Evolutionary conservation across 2,329 filamentous ascomycete species (phyloP), one percentile per base, ranked within the genome.

Genomic region (Colletotrichum chlorophyti): DNA sequence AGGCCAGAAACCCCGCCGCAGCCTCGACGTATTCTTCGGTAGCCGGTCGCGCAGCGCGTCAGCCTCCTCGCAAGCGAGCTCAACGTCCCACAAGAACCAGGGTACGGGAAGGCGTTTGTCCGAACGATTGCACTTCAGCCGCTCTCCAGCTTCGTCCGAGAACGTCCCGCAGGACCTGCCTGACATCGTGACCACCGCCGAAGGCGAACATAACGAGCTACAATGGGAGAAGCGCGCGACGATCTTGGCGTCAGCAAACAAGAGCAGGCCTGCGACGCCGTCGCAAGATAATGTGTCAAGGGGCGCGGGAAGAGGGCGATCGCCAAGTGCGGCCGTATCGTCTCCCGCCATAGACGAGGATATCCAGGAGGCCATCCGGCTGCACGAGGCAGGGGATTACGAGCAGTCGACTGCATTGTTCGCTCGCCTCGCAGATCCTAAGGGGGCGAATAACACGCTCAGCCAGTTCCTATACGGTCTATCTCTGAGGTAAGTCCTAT

Each of bases 391-490:
- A 42, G 94, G 94, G 55, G 83, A 95, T 60, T 82, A 97, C 54
- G 85, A 87, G 67, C 77, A 81, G 68, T 95, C 93, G 50, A 97
- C 95, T n/a, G 79, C 80, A 49, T 85, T 98, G 75, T 99, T 99
- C 76, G 90, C 87, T 24, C 80, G 82, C 60, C 80, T 99, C 65
- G 95, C 95, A 50, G 89, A 97, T 71, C 91, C 91, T 0, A 81
- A 87, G 51, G 93, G 91, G 21, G 86, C 89, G 46, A 97, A 97
- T 71, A 97, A 98, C 75, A 91, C 95, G 35, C 82, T 99, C 63
- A 95, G 92, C 68, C 94, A 99, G 76, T 95, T 99, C 31, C 83
- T 99, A 50, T 99, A 97, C 71, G 95, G 95, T 4, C 89, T 99
- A 57, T 93, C 94, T 49, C 76, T 97, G 64, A 85, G 92, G 89